phyloP scores from a whole-genome alignment of 441 rosid genomes.

The Euphorbia schlechtendalii region DNA sequence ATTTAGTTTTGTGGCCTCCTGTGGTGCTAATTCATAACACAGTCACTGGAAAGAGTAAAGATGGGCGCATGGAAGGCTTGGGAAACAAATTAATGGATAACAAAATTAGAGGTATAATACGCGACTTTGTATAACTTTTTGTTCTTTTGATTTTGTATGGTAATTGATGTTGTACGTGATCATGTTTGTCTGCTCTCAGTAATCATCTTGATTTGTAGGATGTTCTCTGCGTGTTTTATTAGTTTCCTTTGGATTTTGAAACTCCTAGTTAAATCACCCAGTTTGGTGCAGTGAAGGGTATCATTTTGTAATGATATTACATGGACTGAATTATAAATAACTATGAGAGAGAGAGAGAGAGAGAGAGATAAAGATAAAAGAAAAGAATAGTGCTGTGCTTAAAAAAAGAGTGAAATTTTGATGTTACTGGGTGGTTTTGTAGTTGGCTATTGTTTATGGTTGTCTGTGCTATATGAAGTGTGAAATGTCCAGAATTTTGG shows the following conservation, averaged over 20 bases:
- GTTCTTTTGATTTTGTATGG: slow-evolving; percentile 21
- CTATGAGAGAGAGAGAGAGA: not conserved
- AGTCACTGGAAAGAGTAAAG: slow-evolving; percentile 85
- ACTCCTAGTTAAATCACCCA: not conserved
- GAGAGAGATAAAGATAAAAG: not conserved
- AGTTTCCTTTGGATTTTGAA: slow-evolving; percentile 1
- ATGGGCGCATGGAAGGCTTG: slow-evolving; percentile 94
- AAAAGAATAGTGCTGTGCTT: not conserved
- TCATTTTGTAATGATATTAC: not conserved
- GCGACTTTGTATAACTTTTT: slow-evolving; percentile 13
- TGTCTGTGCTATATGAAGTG: not conserved
- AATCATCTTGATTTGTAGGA: slow-evolving; percentile 12
- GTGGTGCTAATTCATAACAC: slow-evolving; percentile 89
- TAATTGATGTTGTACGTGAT: slow-evolving; percentile 17
- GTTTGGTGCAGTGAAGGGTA: not conserved
- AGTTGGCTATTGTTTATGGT: not conserved
- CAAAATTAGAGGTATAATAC: slow-evolving; percentile 80
- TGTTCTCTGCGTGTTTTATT: not conserved
- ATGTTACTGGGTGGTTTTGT: not conserved
- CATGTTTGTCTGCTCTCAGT: slow-evolving; percentile 18
- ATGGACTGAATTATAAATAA: not conserved
- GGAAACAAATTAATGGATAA: slow-evolving; percentile 96
- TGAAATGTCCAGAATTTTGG: not conserved
- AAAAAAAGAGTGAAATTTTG: not conserved
- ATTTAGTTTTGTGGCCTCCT: slow-evolving; percentile 96